phyloP scores from a whole-genome alignment of 2,329 filamentous ascomycete species.

The Trematosphaeria pertusa region DNA sequence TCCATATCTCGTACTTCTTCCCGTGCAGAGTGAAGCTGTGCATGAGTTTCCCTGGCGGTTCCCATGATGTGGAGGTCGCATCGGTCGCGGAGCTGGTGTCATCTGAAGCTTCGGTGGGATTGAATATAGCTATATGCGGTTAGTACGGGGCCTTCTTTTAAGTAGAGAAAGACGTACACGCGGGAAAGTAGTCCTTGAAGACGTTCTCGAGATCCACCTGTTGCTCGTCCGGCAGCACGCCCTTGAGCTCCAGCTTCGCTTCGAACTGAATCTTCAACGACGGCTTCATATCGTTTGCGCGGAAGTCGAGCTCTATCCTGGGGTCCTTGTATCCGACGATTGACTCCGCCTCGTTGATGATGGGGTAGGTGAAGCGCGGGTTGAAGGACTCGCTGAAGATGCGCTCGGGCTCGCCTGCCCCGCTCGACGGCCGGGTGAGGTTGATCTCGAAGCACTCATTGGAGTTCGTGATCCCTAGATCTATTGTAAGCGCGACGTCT shows the following conservation, averaged over 20 bases:
- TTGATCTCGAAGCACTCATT: constrained; percentile 49
- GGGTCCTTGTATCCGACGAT: constrained; percentile 91
- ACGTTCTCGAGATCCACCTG: constrained; percentile 74
- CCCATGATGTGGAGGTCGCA: constrained; percentile 54
- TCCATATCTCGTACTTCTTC: constrained; percentile 83
- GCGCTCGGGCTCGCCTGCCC: constrained; percentile 25
- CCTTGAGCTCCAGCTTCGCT: constrained; percentile 76
- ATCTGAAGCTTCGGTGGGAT: constrained; percentile 53
- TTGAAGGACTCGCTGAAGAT: constrained; percentile 72
- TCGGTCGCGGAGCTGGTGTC: constrained; percentile 14
- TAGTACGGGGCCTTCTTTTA: constrained; percentile 7
- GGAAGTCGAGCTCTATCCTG: constrained; percentile 74
- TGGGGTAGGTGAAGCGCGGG: constrained; percentile 86
- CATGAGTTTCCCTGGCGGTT: constrained; percentile 77
- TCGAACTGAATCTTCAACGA: constrained; percentile 74
- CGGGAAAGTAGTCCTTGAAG: constrained; percentile 69
- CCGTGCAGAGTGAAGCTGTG: constrained; percentile 67
- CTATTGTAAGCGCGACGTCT: constrained; percentile 18
- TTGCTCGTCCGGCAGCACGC: constrained; percentile 61
- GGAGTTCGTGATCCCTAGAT: constrained; percentile 41
- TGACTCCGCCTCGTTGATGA: constrained; percentile 91
- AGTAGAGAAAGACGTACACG: constrained; percentile 57
- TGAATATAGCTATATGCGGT: constrained; percentile 79
- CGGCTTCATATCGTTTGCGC: constrained; percentile 78
- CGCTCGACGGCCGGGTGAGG: constrained; percentile 37